Conservation (phyloP, 2,329 filamentous ascomycete species). For the Pseudogymnoascus sp. region DNA sequence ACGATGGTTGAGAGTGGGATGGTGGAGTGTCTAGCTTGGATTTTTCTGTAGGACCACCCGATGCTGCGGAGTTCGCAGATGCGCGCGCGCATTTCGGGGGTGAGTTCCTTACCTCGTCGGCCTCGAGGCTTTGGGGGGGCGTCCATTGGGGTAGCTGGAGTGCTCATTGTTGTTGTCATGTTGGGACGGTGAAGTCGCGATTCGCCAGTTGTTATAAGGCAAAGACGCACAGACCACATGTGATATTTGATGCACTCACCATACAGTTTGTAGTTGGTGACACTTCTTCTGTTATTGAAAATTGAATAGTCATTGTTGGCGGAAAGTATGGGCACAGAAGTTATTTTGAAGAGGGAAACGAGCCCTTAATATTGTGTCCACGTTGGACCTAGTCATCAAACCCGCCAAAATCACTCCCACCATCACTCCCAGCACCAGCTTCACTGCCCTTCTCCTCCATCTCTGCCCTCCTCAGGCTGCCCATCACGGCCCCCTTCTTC, state of each 20-base stretch:
- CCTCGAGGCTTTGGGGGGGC: neutral
- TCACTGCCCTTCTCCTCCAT: slow-evolving; percentile 31
- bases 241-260: neutral
- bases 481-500: slow-evolving; percentile 51
- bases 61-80: slow-evolving; percentile 13
- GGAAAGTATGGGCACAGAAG: neutral
- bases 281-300: neutral
- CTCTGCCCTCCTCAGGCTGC: slow-evolving; percentile 44
- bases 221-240: neutral
- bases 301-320: neutral
- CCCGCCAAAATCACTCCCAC: slow-evolving; percentile 37
- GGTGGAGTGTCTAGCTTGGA: slow-evolving; percentile 6
- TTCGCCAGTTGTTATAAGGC: neutral
- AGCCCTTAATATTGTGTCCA: neutral
- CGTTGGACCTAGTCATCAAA: slow-evolving; percentile 34
- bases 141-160: neutral
- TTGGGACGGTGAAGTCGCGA: neutral
- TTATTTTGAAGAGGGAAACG: neutral
- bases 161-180: neutral
- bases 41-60: neutral
- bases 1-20: slow-evolving; percentile 7
- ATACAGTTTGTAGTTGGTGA: neutral
- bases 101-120: neutral
- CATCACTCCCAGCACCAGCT: slow-evolving; percentile 20
- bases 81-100: slow-evolving; percentile 9